Evolutionary conservation across 2,329 filamentous ascomycete species (phyloP).

Genomic region (Dothistroma septosporum): DNA sequence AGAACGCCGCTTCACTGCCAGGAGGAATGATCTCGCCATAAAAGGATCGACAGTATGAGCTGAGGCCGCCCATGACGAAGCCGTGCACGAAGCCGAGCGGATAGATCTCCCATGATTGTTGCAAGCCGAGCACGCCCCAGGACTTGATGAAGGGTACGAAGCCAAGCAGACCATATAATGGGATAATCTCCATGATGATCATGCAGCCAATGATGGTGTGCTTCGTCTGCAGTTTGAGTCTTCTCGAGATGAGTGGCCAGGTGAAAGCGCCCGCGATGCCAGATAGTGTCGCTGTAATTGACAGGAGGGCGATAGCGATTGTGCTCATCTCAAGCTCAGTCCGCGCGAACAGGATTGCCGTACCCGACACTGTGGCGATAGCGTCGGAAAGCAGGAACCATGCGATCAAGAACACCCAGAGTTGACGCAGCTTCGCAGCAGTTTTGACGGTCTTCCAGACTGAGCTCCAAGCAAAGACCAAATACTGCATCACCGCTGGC

Average conservation of each 20-base stretch:
- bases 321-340: slow-evolving; percentile 84
- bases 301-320: slow-evolving; percentile 79
- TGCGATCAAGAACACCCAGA: slow-evolving; percentile 69
- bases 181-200: slow-evolving; percentile 79
- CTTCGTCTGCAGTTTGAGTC: slow-evolving; percentile 64
- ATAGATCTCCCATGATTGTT: slow-evolving; percentile 90
- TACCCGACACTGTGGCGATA: slow-evolving; percentile 89
- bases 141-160: slow-evolving; percentile 71
- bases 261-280: slow-evolving; percentile 84
- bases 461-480: slow-evolving; percentile 76
- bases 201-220: slow-evolving; percentile 84
- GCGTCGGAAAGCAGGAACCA: slow-evolving; percentile 94
- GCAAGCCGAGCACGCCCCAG: slow-evolving; percentile 73
- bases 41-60: slow-evolving; percentile 81
- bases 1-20: slow-evolving; percentile 88
- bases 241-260: slow-evolving; percentile 73
- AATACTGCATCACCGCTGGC: slow-evolving; percentile 54
- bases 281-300: slow-evolving; percentile 78
- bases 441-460: slow-evolving; percentile 72
- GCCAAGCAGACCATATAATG: slow-evolving; percentile 78
- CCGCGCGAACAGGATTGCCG: slow-evolving; percentile 87
- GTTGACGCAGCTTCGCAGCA: slow-evolving; percentile 65
- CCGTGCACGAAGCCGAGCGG: slow-evolving; percentile 81
- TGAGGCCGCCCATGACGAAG: slow-evolving; percentile 80
- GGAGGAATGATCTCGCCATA: slow-evolving; percentile 88